phyloP scores from a whole-genome alignment of 2,329 filamentous ascomycete genomes.

The Leptographium radiaticola region DNA sequence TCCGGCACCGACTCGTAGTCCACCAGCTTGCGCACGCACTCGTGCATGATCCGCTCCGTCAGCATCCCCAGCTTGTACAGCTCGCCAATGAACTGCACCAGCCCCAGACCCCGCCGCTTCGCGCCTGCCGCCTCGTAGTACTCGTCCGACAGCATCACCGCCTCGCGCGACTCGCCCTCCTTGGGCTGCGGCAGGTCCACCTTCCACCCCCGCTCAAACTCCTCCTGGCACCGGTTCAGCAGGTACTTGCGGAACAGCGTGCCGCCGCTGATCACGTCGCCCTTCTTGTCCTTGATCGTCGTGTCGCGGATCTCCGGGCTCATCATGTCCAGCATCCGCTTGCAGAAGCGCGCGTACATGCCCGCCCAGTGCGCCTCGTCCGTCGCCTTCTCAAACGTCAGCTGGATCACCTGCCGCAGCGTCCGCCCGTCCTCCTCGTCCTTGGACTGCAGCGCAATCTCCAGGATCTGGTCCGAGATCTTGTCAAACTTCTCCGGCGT shows the following conservation, averaged over 20 bases:
- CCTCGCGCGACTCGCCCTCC: constrained; percentile 69
- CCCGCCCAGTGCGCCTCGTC: constrained; percentile 97
- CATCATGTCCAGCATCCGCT: constrained; percentile 92
- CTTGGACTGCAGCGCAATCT: constrained; percentile 89
- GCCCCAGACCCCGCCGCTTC: constrained; percentile 91
- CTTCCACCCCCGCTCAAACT: constrained; percentile 98
- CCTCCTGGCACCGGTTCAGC: constrained; percentile 95
- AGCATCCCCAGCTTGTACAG: constrained; percentile 98
- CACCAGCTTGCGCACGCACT: constrained; percentile 93
- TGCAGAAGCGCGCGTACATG: constrained; percentile 98
- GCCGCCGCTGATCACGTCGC: constrained; percentile 79
- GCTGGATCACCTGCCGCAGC: constrained; percentile 92
- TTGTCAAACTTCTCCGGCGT: constrained; percentile 97
- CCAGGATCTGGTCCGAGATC: constrained; percentile 84
- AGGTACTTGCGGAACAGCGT: constrained; percentile 97
- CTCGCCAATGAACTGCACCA: constrained; percentile 98
- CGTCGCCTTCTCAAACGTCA: constrained; percentile 97
- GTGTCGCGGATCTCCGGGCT: constrained; percentile 90
- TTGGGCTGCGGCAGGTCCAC: constrained; percentile 64
- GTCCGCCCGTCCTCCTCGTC: constrained; percentile 90
- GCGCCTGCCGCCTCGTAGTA: constrained; percentile 90
- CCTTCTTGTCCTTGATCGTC: constrained; percentile 81
- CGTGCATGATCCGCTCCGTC: constrained; percentile 98
- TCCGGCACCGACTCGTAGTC: constrained; percentile 90
- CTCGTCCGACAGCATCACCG: constrained; percentile 80